Evolutionary conservation across 179 eudicot genomes (phyloP), one percentile per base, ranked within the genome.

Genomic region (Actinidia chinensis): DNA sequence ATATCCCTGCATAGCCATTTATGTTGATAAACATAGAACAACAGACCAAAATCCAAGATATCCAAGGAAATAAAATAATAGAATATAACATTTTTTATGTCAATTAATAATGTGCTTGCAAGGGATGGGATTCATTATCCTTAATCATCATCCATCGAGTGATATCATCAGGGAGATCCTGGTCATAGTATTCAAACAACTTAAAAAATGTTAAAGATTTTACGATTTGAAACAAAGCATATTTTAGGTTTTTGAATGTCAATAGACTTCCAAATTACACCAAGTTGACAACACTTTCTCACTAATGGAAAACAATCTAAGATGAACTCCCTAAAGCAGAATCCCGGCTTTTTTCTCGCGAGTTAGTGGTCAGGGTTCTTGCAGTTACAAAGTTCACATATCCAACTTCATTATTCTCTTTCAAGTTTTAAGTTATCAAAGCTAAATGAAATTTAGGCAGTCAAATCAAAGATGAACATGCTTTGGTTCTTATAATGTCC

Each of bases 1-100:
- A 92, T 78, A 96, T 90, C 66, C 97, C 99, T 96, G 92, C 78
- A 70, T 79, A 75, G 18, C 56, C 58, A 59, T 54, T 79, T 50
- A 69, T 78, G 42, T 11, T 36, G 70, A 23, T n/a, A 55, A 22
- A 4, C 23, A 4, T n/a, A 36, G 48, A 36, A 14, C 48, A 14
- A 71, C 56, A 23, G 18, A 60, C 40, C 36, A 48, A 78, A 4
- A 59, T 61, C 69, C 50, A 75, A 58, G 28, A 42, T 5, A 47
- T 74, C n/a, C 66, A 54, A 73, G 52, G 60, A 71, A 28, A 56
- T 23, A 8, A 75, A 73, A 64, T 5, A 50, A 50, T 20, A 40
- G 7, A 64, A 54, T 73, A 36, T 50, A 25, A 74, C n/a, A 25
- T 44, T 44, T 14, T 14, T 2, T 8, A 74, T 23, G 68, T 60